Base-by-base conservation (phyloP, 129 eudicot species). In the Arctium minus region DNA sequence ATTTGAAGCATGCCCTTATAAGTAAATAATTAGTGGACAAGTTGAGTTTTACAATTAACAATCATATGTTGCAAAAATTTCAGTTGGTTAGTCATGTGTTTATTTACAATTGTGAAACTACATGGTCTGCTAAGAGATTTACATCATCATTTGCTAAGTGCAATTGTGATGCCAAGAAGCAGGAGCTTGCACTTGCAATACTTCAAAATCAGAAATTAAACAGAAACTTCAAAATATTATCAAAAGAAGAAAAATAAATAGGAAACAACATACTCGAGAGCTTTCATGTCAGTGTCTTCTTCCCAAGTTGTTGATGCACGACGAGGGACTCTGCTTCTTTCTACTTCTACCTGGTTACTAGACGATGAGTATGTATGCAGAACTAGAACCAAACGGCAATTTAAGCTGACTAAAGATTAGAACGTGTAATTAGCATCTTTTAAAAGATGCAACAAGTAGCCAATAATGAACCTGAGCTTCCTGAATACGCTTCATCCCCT, bases 221-320 rank as follows among this genome's bases (percentile, higher is more conserved):
- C 64, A 38, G 18, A 62, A 13, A 42, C 4, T 40, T 36, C 29
- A 78, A 67, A 31, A 31, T 60, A 38, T 78, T 31, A 48, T 3
- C 44, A 71, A 33, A 50, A 13, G 31, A 72, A 32, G 7, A 3
- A 32, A 29, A 53, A 29, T 6, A n/a, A 48, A 42, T 17, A 77
- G 65, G 79, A 53, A 82, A 39, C 33, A 76, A 74, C 96, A 85
- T 92, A 96, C 99, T 93, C 99, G 3, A 96, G 99, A 82, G 97
- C 89, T 87, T 87, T 96, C 85, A 96, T 96, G 88, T 96, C 99
- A 29, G 92, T 79, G 79, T 96, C 99, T 86, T 96, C 99, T 79
- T 93, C 97, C 99, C 99, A 96, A 79, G 86, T 81, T 71, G 99
- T 65, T 77, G 98, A 96, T 50, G 90, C 82, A 78, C 98, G 97